Evolutionary conservation across 768 basidiomycete genomes (phyloP).

Genomic region (Mrakia gelida): DNA sequence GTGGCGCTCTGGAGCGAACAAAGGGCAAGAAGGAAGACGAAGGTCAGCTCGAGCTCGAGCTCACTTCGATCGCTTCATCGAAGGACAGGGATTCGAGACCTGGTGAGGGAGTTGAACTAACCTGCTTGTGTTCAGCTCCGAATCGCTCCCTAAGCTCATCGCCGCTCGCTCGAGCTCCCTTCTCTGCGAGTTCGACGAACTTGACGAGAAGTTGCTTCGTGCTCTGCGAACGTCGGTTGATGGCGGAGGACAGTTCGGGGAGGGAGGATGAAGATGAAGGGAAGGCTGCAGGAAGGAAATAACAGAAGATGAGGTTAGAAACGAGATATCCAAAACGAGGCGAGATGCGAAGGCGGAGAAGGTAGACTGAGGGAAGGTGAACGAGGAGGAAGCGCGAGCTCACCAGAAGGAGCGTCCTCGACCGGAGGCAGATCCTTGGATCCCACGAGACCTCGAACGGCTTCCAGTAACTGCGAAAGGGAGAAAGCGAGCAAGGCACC

Average conservation of each 20-base stretch:
- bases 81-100: background rate
- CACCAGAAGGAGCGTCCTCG: conserved; percentile 45
- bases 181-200: conserved; percentile 29
- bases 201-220: conserved; percentile 30
- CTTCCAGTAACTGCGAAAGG: conserved; percentile 61
- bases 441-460: conserved; percentile 57
- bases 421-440: conserved; percentile 53
- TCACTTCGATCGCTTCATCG: background rate
- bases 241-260: conserved; percentile 20
- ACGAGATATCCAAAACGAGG: background rate
- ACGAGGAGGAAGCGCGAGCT: conserved; percentile 28
- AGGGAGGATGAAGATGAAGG: background rate
- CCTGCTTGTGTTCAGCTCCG: conserved; percentile 48
- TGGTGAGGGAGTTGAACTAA: conserved; percentile 40
- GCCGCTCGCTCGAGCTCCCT: conserved; percentile 21
- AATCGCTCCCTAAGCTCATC: conserved; percentile 43
- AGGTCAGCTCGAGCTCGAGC: background rate
- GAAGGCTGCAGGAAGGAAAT: background rate
- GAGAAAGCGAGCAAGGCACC: background rate
- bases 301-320: background rate
- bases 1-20: conserved; percentile 21
- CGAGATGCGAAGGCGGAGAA: background rate
- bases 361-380: background rate
- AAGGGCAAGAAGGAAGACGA: background rate
- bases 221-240: conserved; percentile 26